A percentile compares a stretch with the other conserved stretches of the same genome.
These are phyloP conservation scores for Akebia trifoliata DNA, from an alignment of 164 flowering plant species.

Conservation along the genomic window DNA sequence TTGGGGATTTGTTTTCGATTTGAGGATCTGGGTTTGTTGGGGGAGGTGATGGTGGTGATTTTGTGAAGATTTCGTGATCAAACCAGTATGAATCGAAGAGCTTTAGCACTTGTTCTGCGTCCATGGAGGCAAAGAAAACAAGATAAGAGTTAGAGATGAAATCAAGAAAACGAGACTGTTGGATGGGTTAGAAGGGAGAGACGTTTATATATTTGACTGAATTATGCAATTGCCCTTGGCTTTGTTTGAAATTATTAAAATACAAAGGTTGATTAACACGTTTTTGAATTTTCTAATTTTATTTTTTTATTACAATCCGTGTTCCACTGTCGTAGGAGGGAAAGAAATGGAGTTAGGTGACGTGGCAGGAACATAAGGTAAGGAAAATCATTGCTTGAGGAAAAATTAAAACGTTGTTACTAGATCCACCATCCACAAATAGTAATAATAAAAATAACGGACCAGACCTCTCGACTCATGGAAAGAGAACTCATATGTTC, in stretches of 20 bases:
- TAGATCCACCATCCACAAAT: background rate
- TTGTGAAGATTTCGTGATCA: conserved; percentile 17
- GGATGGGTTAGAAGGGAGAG: background rate
- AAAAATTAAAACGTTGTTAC: background rate
- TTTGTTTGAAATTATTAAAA: conserved; percentile 1
- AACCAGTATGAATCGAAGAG: conserved; percentile 56
- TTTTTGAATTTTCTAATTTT: background rate
- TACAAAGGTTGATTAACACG: background rate
- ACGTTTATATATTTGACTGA: background rate
- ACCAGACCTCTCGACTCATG: too few relatives aligned
- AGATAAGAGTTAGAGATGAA: background rate
- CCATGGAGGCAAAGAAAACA: conserved; percentile 22
- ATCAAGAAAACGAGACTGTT: background rate
- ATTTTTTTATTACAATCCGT: background rate
- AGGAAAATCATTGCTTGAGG: background rate
- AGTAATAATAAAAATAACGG: too few relatives aligned
- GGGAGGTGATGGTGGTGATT: conserved; percentile 9
- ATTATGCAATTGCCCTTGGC: conserved; percentile 4
- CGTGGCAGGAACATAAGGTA: background rate
- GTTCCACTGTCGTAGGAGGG: background rate
- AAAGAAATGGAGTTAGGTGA: background rate
- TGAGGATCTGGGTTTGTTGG: conserved; percentile 13
- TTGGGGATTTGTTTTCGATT: conserved; percentile 6
- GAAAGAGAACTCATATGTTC: too few relatives aligned
- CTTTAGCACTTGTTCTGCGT: conserved; percentile 28